These are phyloP conservation scores for Boletus sp. DNA, from an alignment of 768 basidiomycete species.

Conservation along the genomic window DNA sequence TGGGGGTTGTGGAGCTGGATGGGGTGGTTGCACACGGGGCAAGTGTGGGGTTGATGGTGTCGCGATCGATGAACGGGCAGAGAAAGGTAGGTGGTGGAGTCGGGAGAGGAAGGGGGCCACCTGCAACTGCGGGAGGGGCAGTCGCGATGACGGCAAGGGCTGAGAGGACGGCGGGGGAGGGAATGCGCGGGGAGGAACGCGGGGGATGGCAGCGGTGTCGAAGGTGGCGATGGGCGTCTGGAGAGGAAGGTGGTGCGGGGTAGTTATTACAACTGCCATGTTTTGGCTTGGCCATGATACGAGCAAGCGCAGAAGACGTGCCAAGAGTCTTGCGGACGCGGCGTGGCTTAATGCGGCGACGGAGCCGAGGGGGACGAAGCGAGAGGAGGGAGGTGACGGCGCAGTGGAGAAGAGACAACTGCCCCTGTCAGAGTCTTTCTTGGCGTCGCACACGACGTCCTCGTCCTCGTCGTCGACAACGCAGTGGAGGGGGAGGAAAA, in stretches of 20 bases:
- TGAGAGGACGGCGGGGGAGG: constrained; percentile 53
- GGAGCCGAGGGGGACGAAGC: constrained; percentile 4
- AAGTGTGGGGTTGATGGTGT: neutral
- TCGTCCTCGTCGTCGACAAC: constrained; percentile 9
- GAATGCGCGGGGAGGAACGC: constrained; percentile 27
- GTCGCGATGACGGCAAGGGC: constrained; percentile 56
- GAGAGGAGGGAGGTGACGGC: neutral
- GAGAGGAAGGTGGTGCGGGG: constrained; percentile 9
- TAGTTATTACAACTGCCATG: constrained; percentile 32
- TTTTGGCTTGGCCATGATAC: constrained; percentile 56
- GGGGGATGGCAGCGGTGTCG: constrained; percentile 14
- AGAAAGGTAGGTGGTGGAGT: constrained; percentile 55
- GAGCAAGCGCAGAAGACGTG: constrained; percentile 36
- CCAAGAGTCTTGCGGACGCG: constrained; percentile 35
- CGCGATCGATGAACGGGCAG: constrained; percentile 47
- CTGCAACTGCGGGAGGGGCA: constrained; percentile 44
- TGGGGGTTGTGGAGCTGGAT: constrained; percentile 27
- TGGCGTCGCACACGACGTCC: constrained; percentile 1
- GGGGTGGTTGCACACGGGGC: neutral
- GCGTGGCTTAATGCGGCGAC: constrained; percentile 32
- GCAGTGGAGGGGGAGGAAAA: constrained; percentile 1
- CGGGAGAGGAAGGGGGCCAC: constrained; percentile 40
- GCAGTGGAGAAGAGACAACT: neutral
- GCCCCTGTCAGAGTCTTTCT: neutral
- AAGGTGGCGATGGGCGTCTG: neutral